These are phyloP conservation scores for Exophiala bonariae DNA, from an alignment of 2,329 filamentous ascomycete species.

Conservation along the genomic window DNA sequence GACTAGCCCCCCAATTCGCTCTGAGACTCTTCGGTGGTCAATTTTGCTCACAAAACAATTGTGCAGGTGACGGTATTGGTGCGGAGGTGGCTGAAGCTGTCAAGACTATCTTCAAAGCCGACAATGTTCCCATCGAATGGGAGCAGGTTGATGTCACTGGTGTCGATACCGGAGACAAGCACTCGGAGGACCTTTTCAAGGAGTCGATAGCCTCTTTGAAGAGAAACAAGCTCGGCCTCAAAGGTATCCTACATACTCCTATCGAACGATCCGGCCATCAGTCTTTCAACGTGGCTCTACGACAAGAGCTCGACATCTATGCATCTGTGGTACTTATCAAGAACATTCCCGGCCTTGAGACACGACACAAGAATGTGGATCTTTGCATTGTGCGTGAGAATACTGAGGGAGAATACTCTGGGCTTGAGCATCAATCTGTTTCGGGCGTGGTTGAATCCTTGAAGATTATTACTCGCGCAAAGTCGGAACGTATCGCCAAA, in stretches of 20 bases:
- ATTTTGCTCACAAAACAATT: conserved; percentile 9
- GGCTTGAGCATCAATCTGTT: conserved; percentile 97
- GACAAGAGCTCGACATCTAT: conserved; percentile 99
- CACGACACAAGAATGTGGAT: conserved; percentile 94
- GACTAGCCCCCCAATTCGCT: conserved; percentile 29
- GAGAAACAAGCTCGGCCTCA: conserved; percentile 98
- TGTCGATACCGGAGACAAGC: conserved; percentile 79
- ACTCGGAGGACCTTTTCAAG: conserved; percentile 91
- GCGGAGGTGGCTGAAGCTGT: conserved; percentile 97
- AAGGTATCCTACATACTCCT: conserved; percentile 97
- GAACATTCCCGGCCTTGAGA: conserved; percentile 98
- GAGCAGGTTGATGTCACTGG: conserved; percentile 96
- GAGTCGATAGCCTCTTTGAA: conserved; percentile 93
- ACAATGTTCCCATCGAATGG: conserved; percentile 98
- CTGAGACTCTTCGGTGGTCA: not conserved
- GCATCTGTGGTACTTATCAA: conserved; percentile 97
- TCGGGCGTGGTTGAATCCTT: conserved; percentile 95
- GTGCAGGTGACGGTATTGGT: conserved; percentile 84
- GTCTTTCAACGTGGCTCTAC: conserved; percentile 98
- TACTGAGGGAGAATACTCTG: conserved; percentile 99
- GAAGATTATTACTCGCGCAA: conserved; percentile 99
- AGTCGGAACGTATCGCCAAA: conserved; percentile 98
- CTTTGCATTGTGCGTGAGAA: conserved; percentile 99
- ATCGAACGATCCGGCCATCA: conserved; percentile 96
- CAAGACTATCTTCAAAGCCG: conserved; percentile 99